phyloP scores from a whole-genome alignment of 257 asterid genomes.

The Przewalskia tangutica region DNA sequence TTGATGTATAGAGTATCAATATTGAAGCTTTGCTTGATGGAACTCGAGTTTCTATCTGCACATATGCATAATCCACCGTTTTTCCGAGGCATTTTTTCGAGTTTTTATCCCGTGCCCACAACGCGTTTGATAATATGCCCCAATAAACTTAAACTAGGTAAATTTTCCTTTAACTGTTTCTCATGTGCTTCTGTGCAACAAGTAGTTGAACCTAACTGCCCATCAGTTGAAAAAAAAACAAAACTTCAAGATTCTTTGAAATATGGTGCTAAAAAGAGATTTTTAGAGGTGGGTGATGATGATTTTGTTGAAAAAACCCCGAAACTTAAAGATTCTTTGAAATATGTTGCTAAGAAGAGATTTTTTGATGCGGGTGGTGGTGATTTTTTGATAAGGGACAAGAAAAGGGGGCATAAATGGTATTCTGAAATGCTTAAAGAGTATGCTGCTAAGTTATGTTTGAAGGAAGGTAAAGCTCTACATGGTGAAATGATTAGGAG shows the following conservation, averaged over 20 bases:
- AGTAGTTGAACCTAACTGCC: neutral
- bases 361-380: neutral
- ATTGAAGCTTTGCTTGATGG: conserved; percentile 16
- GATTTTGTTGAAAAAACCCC: conserved; percentile 1
- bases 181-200: conserved; percentile 21
- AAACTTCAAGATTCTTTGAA: conserved; percentile 4
- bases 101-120: conserved; percentile 21
- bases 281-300: neutral
- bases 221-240: neutral
- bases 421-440: conserved; percentile 46
- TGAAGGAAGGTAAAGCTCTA: conserved; percentile 47
- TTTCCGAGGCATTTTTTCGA: conserved; percentile 7
- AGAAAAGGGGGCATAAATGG: conserved; percentile 30
- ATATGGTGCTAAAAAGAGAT: conserved; percentile 15
- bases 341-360: conserved; percentile 15
- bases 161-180: conserved; percentile 9
- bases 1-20: neutral
- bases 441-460: conserved; percentile 30
- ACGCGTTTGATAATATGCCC: conserved; percentile 29
- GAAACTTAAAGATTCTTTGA: conserved; percentile 2
- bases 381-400: conserved; percentile 7
- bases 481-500: conserved; percentile 51
- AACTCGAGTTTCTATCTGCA: conserved; percentile 22
- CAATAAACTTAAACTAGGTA: neutral
- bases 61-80: conserved; percentile 24